phyloP scores from a whole-genome alignment of 495 filamentous ascomycete genomes.

The Aspergillus ellipticus region DNA sequence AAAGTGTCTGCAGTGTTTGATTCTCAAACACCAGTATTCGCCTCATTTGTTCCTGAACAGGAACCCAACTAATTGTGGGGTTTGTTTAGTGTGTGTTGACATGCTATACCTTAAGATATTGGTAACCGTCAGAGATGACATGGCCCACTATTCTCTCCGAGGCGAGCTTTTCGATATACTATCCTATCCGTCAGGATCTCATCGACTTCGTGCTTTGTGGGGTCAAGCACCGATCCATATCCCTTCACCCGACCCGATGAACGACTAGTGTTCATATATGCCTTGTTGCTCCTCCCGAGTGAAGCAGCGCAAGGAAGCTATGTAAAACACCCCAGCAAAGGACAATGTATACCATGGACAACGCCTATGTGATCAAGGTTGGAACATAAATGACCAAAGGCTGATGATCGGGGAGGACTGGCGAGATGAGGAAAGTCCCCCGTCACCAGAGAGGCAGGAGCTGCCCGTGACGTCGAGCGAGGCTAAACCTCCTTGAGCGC shows the following conservation, averaged over 20 bases:
- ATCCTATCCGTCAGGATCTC: neutral
- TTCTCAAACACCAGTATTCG: neutral
- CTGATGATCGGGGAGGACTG: neutral
- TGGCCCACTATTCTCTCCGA: neutral
- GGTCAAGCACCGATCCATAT: neutral
- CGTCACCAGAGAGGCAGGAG: neutral
- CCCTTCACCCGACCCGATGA: neutral
- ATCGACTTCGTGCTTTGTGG: neutral
- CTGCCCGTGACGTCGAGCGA: neutral
- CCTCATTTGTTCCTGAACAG: neutral
- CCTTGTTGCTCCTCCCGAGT: neutral
- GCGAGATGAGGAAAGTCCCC: neutral
- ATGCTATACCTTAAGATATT: neutral
- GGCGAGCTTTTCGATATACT: neutral
- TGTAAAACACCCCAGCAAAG: neutral
- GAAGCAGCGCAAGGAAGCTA: neutral
- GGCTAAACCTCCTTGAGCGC: neutral
- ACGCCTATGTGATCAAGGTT: neutral
- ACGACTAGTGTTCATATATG: neutral
- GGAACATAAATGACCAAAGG: neutral
- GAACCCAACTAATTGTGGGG: neutral
- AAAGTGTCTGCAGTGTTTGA: neutral
- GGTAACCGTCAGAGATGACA: neutral
- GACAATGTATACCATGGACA: neutral
- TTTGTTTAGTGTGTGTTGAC: neutral